Evolutionary conservation across 345 rosid genomes (phyloP).

Genomic region (Lenwebbia sp.): DNA sequence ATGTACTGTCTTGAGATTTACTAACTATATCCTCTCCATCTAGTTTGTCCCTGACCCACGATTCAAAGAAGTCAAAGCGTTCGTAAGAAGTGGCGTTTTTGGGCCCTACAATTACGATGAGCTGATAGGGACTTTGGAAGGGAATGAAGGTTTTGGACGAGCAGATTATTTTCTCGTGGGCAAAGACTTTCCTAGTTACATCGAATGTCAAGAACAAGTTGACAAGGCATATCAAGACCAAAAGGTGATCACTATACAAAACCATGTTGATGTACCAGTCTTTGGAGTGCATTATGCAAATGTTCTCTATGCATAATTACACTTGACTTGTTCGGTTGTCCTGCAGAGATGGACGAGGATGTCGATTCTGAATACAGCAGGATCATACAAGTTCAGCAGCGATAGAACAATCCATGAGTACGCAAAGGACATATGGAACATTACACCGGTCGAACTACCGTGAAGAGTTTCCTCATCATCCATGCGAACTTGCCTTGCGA

Average conservation of each 20-base stretch:
- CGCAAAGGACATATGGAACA: constrained; percentile 49
- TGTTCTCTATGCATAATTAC: not conserved
- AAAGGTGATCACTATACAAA: constrained; percentile 15
- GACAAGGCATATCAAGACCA: constrained; percentile 42
- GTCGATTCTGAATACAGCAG: constrained; percentile 57
- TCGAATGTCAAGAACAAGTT: constrained; percentile 48
- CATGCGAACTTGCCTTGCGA: not conserved
- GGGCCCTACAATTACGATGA: constrained; percentile 32
- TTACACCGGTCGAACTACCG: constrained; percentile 24
- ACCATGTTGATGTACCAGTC: not conserved
- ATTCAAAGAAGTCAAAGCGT: constrained; percentile 41
- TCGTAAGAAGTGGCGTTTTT: constrained; percentile 30
- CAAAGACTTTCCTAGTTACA: constrained; percentile 46
- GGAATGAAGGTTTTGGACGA: constrained; percentile 37
- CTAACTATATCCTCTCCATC: not conserved
- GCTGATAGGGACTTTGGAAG: constrained; percentile 41
- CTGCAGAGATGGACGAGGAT: constrained; percentile 47
- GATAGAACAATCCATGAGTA: constrained; percentile 51
- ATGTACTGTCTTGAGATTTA: not conserved
- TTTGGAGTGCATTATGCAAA: not conserved
- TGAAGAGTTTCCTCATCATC: constrained; percentile 1
- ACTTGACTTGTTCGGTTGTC: not conserved
- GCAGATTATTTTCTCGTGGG: constrained; percentile 52
- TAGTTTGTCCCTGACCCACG: constrained; percentile 31
- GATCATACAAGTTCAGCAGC: constrained; percentile 53